Evolutionary conservation across 1,284 basidiomycete genomes (phyloP).

Genomic region (Thecaphora frezii): DNA sequence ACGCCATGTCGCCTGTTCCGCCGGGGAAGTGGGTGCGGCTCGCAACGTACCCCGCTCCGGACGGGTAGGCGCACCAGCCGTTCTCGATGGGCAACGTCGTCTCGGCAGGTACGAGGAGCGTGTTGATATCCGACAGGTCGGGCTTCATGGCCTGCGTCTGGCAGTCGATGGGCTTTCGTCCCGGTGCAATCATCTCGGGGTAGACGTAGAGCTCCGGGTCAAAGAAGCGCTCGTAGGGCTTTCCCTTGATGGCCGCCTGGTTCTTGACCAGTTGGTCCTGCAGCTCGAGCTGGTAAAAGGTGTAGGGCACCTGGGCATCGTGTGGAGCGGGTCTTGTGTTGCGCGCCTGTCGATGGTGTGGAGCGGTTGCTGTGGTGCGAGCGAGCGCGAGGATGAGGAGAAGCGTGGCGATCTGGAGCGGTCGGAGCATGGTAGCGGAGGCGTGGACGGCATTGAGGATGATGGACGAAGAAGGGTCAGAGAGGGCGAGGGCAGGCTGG

Average conservation of each 20-base stretch:
- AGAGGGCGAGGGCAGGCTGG: too few relatives aligned
- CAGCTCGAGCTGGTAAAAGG: slow-evolving; percentile 8
- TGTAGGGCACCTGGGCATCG: slow-evolving; percentile 4
- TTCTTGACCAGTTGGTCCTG: slow-evolving; percentile 12
- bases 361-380: too few relatives aligned
- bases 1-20: slow-evolving; percentile 6
- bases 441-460: too few relatives aligned
- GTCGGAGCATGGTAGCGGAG: too few relatives aligned
- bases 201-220: slow-evolving; percentile 6
- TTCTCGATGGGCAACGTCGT: slow-evolving; percentile 4
- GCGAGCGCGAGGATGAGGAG: too few relatives aligned
- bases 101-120: slow-evolving; percentile 2
- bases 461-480: too few relatives aligned
- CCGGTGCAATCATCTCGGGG: slow-evolving; percentile 10
- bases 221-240: slow-evolving; percentile 6
- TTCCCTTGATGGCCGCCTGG: slow-evolving; percentile 1
- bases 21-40: slow-evolving; percentile 8
- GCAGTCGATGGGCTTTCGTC: slow-evolving; percentile 8
- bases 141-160: slow-evolving; percentile 9
- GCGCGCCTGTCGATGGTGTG: too few relatives aligned
- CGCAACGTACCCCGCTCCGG: slow-evolving; percentile 8
- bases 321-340: too few relatives aligned
- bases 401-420: too few relatives aligned
- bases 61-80: slow-evolving; percentile 12
- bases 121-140: slow-evolving; percentile 8